Conservation (phyloP, 345 rosid species). For the Eucalyptus sideroxylon region DNA sequence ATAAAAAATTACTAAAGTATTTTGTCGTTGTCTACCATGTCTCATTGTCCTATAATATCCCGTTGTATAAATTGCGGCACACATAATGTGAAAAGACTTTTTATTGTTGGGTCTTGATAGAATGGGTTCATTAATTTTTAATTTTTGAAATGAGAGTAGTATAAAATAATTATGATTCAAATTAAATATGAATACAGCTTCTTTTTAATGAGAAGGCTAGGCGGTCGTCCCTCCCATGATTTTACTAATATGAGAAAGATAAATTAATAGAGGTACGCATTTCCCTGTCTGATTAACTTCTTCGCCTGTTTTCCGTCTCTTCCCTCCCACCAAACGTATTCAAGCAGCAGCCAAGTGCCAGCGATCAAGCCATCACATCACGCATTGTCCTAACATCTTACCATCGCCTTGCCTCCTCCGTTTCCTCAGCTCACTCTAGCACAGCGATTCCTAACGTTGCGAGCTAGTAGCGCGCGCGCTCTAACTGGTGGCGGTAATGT, state of each 20-base stretch:
- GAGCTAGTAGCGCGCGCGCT: background rate
- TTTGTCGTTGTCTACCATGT: fast-evolving
- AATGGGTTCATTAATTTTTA: fast-evolving
- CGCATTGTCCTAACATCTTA: background rate
- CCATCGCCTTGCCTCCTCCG: background rate
- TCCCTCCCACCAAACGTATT: background rate
- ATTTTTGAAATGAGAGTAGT: fast-evolving
- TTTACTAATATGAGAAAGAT: background rate
- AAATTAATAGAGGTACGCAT: background rate
- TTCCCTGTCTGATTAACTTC: background rate
- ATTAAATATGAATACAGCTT: fast-evolving
- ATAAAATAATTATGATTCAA: fast-evolving
- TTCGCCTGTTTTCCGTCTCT: background rate
- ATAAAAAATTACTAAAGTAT: too few species aligned
- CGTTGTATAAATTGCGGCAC: fast-evolving
- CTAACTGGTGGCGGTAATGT: background rate
- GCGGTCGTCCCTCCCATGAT: background rate
- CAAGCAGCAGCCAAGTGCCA: background rate
- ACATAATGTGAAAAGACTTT: fast-evolving
- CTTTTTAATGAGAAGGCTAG: background rate
- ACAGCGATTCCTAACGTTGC: background rate
- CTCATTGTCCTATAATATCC: fast-evolving
- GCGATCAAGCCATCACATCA: background rate
- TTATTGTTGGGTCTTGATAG: fast-evolving
- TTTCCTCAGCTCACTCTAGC: background rate